phyloP scores from a whole-genome alignment of 2,329 filamentous ascomycete genomes.

The Penicillium aurantiogriseum region DNA sequence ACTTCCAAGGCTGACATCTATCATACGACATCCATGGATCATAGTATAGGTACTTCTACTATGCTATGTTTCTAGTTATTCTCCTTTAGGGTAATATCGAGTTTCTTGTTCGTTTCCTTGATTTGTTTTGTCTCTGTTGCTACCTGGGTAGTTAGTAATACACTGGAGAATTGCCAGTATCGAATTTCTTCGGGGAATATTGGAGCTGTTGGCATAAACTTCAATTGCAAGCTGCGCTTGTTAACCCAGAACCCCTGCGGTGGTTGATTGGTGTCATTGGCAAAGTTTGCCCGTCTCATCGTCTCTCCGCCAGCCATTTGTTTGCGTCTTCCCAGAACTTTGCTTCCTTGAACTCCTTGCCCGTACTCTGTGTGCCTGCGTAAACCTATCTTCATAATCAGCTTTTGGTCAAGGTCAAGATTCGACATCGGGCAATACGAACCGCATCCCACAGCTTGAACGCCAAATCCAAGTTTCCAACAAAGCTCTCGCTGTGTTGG shows the following conservation, averaged over 20 bases:
- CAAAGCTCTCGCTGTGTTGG: constrained; percentile 58
- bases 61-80: not conserved
- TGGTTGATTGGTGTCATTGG: constrained; percentile 5
- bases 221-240: constrained; percentile 8
- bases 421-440: constrained; percentile 31
- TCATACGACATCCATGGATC: not conserved
- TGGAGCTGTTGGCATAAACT: constrained; percentile 6
- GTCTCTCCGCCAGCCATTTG: constrained; percentile 53
- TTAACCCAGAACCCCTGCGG: constrained; percentile 11
- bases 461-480: constrained; percentile 57
- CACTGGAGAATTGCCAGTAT: constrained; percentile 17
- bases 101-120: constrained; percentile 4
- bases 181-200: constrained; percentile 3
- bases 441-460: constrained; percentile 66
- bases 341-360: constrained; percentile 52
- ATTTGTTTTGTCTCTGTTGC: constrained; percentile 11
- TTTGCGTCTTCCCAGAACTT: constrained; percentile 60
- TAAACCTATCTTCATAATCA: constrained; percentile 49
- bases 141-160: constrained; percentile 25
- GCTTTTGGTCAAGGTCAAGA: not conserved
- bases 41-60: not conserved
- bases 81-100: not conserved
- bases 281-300: constrained; percentile 26
- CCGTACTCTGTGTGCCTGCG: constrained; percentile 56
- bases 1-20: not conserved